Conservation (phyloP, 345 rosid species). For the Bruguiera gymnorhiza region DNA sequence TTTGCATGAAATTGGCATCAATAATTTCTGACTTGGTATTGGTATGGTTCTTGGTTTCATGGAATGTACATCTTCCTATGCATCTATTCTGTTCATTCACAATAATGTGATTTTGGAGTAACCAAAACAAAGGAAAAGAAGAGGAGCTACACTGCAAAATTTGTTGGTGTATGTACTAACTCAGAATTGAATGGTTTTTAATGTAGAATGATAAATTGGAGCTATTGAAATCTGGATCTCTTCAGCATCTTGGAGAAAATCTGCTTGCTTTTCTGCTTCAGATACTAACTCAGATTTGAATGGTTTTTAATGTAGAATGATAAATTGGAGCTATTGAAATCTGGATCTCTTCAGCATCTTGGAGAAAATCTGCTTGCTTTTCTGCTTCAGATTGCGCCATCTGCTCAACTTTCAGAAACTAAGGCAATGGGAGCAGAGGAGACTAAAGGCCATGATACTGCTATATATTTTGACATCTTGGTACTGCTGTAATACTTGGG, state of each 20-base stretch:
- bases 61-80: no score
- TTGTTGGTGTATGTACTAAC: not conserved
- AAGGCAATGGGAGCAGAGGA: slow-evolving; percentile 34
- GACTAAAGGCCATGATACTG: slow-evolving; percentile 38
- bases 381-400: slow-evolving; percentile 64
- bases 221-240: slow-evolving; percentile 83
- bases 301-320: slow-evolving; percentile 63
- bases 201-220: slow-evolving; percentile 91
- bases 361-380: slow-evolving; percentile 97
- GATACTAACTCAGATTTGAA: slow-evolving; percentile 10
- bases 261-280: slow-evolving; percentile 88
- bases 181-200: slow-evolving; percentile 9
- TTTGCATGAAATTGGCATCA: no score
- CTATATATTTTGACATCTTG: slow-evolving; percentile 77
- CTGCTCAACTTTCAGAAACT: slow-evolving; percentile 48
- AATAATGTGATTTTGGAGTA: no score
- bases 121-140: no score
- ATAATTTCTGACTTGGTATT: no score
- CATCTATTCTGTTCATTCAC: no score
- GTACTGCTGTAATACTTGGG: slow-evolving; percentile 39
- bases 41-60: no score
- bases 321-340: slow-evolving; percentile 74
- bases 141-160: no score
- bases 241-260: slow-evolving; percentile 97
- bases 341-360: slow-evolving; percentile 96